Evolutionary conservation across 2,329 filamentous ascomycete species (phyloP).

Genomic region (Elsinoe batatas): DNA sequence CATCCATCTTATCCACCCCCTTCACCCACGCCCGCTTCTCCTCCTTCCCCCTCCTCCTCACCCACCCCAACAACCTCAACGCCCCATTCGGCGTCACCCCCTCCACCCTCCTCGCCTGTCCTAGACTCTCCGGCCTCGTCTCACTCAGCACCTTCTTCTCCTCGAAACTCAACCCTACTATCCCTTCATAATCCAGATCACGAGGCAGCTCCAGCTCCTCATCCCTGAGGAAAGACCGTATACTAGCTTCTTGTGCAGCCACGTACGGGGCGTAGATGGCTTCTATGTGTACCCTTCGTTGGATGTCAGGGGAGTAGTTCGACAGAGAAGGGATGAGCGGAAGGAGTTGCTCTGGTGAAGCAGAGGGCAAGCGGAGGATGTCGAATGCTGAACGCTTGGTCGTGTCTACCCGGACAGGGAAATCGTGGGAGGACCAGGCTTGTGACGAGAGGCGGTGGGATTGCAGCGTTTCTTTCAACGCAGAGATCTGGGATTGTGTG

Average conservation of each 20-base stretch:
- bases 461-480: slow-evolving; percentile 53
- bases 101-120: slow-evolving; percentile 80
- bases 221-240: slow-evolving; percentile 61
- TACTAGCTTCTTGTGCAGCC: slow-evolving; percentile 56
- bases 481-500: slow-evolving; percentile 56
- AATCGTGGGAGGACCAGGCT: slow-evolving; percentile 61
- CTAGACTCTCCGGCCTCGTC: slow-evolving; percentile 72
- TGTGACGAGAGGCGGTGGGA: slow-evolving; percentile 48
- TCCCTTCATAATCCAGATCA: slow-evolving; percentile 63
- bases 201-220: slow-evolving; percentile 62
- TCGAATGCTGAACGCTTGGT: slow-evolving; percentile 65
- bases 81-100: slow-evolving; percentile 51
- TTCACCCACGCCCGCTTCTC: not conserved
- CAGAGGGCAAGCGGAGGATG: slow-evolving; percentile 58
- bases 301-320: slow-evolving; percentile 49
- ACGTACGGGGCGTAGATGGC: slow-evolving; percentile 82
- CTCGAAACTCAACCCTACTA: slow-evolving; percentile 67
- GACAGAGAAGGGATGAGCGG: slow-evolving; percentile 47
- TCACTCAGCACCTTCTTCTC: slow-evolving; percentile 62
- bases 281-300: slow-evolving; percentile 66
- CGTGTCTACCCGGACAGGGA: slow-evolving; percentile 57
- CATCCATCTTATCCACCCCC: slow-evolving; percentile 3
- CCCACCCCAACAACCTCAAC: slow-evolving; percentile 50
- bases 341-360: slow-evolving; percentile 48
- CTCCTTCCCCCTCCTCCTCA: slow-evolving; percentile 36